phyloP scores from a whole-genome alignment of 2,329 filamentous ascomycete genomes.

The Fusarium sp. region DNA sequence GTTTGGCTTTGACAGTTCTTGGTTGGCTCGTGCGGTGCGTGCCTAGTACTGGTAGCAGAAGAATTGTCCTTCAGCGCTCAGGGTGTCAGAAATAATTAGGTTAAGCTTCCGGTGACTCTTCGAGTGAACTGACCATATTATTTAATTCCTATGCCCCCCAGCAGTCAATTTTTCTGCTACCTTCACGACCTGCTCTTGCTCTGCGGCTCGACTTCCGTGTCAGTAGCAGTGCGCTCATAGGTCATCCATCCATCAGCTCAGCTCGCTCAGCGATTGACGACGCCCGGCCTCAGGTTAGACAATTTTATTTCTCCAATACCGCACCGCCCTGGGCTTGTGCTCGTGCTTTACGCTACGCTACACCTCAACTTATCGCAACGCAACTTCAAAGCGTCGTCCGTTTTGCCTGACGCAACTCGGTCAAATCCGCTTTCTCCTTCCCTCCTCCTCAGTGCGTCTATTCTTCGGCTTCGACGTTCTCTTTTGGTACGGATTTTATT shows the following conservation, averaged over 20 bases:
- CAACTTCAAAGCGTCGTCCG: slow-evolving; percentile 39
- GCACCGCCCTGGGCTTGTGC: slow-evolving; percentile 3
- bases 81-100: background rate
- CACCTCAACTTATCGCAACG: slow-evolving; percentile 21
- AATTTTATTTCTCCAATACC: slow-evolving; percentile 47
- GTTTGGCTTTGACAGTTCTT: slow-evolving; percentile 12
- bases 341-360: slow-evolving; percentile 17
- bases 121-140: background rate
- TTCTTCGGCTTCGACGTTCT: slow-evolving; percentile 22
- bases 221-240: slow-evolving; percentile 24
- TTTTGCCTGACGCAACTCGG: slow-evolving; percentile 45
- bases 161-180: background rate
- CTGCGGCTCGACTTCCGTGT: slow-evolving; percentile 24
- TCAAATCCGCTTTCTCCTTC: slow-evolving; percentile 21
- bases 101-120: background rate
- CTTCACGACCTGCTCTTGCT: background rate
- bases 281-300: slow-evolving; percentile 23
- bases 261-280: slow-evolving; percentile 1
- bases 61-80: background rate
- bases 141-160: background rate
- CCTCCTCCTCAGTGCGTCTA: slow-evolving; percentile 34
- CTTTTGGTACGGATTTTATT: slow-evolving; percentile 17
- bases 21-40: slow-evolving; percentile 16
- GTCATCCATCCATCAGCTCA: slow-evolving; percentile 9
- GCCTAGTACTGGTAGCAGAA: background rate